phyloP scores from a whole-genome alignment of 306 rosid species.

The barrel medic (Medicago truncatula) region DNA sequence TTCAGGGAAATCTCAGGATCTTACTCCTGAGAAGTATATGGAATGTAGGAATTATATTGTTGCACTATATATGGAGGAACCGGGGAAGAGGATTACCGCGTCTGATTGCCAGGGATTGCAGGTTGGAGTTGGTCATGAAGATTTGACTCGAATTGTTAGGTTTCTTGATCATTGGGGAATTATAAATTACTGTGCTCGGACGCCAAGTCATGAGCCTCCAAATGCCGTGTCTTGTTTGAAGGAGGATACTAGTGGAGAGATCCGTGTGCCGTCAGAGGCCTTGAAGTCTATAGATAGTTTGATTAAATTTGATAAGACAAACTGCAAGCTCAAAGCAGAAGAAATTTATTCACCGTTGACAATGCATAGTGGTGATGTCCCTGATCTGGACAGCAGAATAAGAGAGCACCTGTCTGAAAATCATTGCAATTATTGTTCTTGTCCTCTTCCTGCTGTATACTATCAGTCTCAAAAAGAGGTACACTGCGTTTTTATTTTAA shows the following conservation, averaged over 20 bases:
- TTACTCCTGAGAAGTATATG: constrained; percentile 91
- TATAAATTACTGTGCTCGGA: constrained; percentile 80
- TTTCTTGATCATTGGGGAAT: constrained; percentile 99
- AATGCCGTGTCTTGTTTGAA: constrained; percentile 60
- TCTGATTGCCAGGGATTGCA: constrained; percentile 70
- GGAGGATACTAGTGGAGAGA: constrained; percentile 87
- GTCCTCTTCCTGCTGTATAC: constrained; percentile 71
- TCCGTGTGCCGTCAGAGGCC: constrained; percentile 82
- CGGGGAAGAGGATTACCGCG: constrained; percentile 62
- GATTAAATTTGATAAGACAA: constrained; percentile 90
- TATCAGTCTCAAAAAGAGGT: constrained; percentile 99
- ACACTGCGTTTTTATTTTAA: constrained; percentile 33
- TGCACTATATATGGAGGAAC: constrained; percentile 87
- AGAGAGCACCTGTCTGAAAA: constrained; percentile 91
- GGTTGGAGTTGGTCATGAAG: constrained; percentile 67
- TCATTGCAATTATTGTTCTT: constrained; percentile 83
- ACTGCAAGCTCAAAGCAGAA: constrained; percentile 77
- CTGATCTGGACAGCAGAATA: constrained; percentile 83
- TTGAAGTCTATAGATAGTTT: constrained; percentile 91
- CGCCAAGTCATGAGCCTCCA: constrained; percentile 60
- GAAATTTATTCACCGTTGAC: constrained; percentile 65
- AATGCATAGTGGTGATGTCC: constrained; percentile 48
- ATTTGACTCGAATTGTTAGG: constrained; percentile 76
- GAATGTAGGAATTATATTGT: constrained; percentile 87
- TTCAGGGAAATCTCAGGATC: constrained; percentile 72